Percentiles rank a stretch among this genome's conserved stretches.
These are phyloP conservation scores for Parsonsia alboflavescens DNA, from an alignment of 257 asterid species.

Conservation along the genomic window DNA sequence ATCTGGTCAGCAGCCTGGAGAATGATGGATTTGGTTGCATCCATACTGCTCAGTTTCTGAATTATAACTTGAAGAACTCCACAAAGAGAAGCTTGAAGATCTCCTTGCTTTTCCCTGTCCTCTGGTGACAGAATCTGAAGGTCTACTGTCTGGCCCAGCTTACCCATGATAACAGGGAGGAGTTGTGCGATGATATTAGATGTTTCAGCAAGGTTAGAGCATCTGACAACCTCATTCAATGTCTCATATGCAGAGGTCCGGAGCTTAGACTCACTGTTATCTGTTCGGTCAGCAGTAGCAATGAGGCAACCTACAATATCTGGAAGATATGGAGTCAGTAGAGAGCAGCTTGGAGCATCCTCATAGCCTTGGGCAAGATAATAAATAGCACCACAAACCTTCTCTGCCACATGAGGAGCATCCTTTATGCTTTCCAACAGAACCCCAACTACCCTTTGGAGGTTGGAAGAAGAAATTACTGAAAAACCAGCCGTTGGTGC, in stretches of 20 bases:
- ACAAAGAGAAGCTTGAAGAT: slow-evolving; percentile 80
- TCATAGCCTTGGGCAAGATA: slow-evolving; percentile 83
- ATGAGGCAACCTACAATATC: slow-evolving; percentile 53
- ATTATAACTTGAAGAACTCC: slow-evolving; percentile 83
- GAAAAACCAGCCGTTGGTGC: slow-evolving; percentile 57
- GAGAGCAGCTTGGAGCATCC: slow-evolving; percentile 58
- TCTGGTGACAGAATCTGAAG: slow-evolving; percentile 60
- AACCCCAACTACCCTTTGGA: slow-evolving; percentile 48
- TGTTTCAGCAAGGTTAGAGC: slow-evolving; percentile 63
- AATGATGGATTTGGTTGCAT: slow-evolving; percentile 50
- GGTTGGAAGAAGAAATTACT: slow-evolving; percentile 58
- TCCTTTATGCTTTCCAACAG: slow-evolving; percentile 61
- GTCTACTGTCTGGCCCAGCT: slow-evolving; percentile 53
- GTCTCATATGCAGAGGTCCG: slow-evolving; percentile 71
- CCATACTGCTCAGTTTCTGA: slow-evolving; percentile 61
- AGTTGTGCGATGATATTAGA: slow-evolving; percentile 54
- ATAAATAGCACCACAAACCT: slow-evolving; percentile 81
- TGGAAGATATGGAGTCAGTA: slow-evolving; percentile 59
- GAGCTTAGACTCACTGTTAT: slow-evolving; percentile 62
- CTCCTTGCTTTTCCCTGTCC: slow-evolving; percentile 83
- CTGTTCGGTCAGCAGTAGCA: slow-evolving; percentile 63
- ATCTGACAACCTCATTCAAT: slow-evolving; percentile 68
- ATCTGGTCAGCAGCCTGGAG: slow-evolving; percentile 74
- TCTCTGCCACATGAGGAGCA: slow-evolving; percentile 76
- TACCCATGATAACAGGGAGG: slow-evolving; percentile 66